Base-by-base conservation (phyloP, 1,139 yeast genomes). In the Kazachstania sp. region DNA sequence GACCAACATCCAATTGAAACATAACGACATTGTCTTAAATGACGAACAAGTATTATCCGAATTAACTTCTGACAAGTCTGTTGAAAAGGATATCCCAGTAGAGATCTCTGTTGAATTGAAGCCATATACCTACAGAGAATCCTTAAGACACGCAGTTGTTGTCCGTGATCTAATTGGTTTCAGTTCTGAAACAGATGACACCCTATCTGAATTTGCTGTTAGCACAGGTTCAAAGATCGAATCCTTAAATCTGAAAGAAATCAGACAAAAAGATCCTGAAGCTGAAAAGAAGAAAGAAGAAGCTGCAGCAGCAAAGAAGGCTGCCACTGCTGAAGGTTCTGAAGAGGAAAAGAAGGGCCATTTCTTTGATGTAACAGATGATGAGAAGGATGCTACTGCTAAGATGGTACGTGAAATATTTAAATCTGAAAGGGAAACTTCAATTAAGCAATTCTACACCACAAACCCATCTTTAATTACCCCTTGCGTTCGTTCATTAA, bases 401-500 rank as follows among this genome's bases (percentile, higher is more conserved):
- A 59, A 61, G 19, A 44, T 63, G 19, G 54, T 61, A 39, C 54
- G 51, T 40, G 65, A 61, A 35, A 51, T 59, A 18, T 52, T 63
- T 36, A 51, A 49, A 16, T 47, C 53, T n/a, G 41, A 52, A n/a
- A 52, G 51, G 36, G 34, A 49, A 6, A 47, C 59, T 12, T 46
- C 55, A 16, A 49, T 54, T 7, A 52, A 52, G 29, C 57, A 56
- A 26, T 44, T 59, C 13, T 49, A 54, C 45, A 49, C 54, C 30
- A 57, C 66, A 2, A 63, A 64, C 18, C 46, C 57, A 11, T 56
- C 58, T 39, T 46, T 64, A 29, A 54, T 65, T 23, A 58, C 65
- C 2, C 71, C 73, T 42, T 64, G 69, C 48, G 59, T 67, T n/a
- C 74, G 77, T 43, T 71, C 74, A 12, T 71, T 88, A 51, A 75